A percentile compares a stretch with the other conserved stretches of the same genome.
These are phyloP conservation scores for Clitocybe nebularis DNA, from an alignment of 1,284 basidiomycete species.

Conservation along the genomic window DNA sequence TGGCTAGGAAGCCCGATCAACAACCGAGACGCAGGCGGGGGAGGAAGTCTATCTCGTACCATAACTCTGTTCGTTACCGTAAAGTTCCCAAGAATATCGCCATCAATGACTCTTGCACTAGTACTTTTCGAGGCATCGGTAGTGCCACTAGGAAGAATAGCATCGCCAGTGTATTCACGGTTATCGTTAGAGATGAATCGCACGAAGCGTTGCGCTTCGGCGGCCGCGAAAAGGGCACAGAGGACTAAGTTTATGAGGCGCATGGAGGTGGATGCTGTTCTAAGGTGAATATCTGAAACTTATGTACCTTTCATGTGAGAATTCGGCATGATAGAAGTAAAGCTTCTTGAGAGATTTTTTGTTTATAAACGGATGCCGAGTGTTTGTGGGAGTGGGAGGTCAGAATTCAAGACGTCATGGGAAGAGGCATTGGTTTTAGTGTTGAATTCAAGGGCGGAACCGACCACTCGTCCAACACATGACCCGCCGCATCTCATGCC, in stretches of 20 bases:
- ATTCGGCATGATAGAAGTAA: not conserved
- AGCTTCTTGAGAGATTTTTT: not conserved
- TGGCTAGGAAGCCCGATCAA: slow-evolving; percentile 18
- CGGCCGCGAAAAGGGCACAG: slow-evolving; percentile 18
- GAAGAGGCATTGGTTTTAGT: not conserved
- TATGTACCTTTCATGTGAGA: not conserved
- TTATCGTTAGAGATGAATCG: slow-evolving; percentile 38
- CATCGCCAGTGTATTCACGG: slow-evolving; percentile 35
- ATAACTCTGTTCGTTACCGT: slow-evolving; percentile 32
- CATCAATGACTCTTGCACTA: slow-evolving; percentile 30
- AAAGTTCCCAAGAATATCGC: slow-evolving; percentile 36
- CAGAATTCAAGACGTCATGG: not conserved
- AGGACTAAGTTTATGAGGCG: slow-evolving; percentile 10
- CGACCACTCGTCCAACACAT: too few relatives aligned
- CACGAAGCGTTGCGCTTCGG: slow-evolving; percentile 34
- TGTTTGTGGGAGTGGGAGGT: not conserved
- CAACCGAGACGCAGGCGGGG: not conserved
- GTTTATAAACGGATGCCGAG: not conserved
- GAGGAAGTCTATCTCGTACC: slow-evolving; percentile 19
- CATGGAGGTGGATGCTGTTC: too few relatives aligned
- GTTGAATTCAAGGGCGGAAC: too few relatives aligned
- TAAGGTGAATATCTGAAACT: not conserved
- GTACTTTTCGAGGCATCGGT: slow-evolving; percentile 35
- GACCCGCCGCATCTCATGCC: too few relatives aligned
- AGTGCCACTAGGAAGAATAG: slow-evolving; percentile 28